Evolutionary conservation across 257 asterid species (phyloP).

Genomic region (Solanum appendiculatum): DNA sequence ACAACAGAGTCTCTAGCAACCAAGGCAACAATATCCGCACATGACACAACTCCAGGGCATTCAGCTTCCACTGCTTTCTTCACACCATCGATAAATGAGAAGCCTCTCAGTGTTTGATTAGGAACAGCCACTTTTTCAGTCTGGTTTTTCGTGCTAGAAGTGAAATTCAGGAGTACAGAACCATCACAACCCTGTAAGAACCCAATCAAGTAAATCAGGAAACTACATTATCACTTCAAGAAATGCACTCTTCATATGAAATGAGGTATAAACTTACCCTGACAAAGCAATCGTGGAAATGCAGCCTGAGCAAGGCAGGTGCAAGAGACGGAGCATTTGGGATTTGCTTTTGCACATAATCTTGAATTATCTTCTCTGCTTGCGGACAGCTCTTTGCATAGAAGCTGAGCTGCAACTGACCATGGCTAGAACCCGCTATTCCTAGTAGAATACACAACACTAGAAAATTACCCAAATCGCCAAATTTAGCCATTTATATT

Average conservation of each 20-base stretch:
- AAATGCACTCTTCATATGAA: background rate
- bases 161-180: slow-evolving; percentile 18
- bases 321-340: background rate
- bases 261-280: slow-evolving; percentile 1
- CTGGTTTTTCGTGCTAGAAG: slow-evolving; percentile 11
- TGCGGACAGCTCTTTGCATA: background rate
- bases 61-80: slow-evolving; percentile 12
- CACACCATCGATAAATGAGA: slow-evolving; percentile 18
- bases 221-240: background rate
- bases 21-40: slow-evolving; percentile 17
- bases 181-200: slow-evolving; percentile 23
- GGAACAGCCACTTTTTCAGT: slow-evolving; percentile 21
- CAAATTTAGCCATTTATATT: slow-evolving; percentile 12
- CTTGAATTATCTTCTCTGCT: background rate
- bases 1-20: slow-evolving; percentile 15
- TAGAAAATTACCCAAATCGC: background rate
- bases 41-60: slow-evolving; percentile 23
- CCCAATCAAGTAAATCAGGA: background rate
- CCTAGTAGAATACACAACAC: slow-evolving; percentile 5
- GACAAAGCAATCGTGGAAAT: slow-evolving; percentile 15
- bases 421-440: slow-evolving; percentile 10
- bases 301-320: background rate
- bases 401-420: slow-evolving; percentile 25
- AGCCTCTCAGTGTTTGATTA: slow-evolving; percentile 11
- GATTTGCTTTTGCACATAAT: background rate